Percentiles rank a stretch among this genome's conserved stretches.
phyloP scores from a whole-genome alignment of 2,329 filamentous ascomycete species.

The Botrytis tulipae region DNA sequence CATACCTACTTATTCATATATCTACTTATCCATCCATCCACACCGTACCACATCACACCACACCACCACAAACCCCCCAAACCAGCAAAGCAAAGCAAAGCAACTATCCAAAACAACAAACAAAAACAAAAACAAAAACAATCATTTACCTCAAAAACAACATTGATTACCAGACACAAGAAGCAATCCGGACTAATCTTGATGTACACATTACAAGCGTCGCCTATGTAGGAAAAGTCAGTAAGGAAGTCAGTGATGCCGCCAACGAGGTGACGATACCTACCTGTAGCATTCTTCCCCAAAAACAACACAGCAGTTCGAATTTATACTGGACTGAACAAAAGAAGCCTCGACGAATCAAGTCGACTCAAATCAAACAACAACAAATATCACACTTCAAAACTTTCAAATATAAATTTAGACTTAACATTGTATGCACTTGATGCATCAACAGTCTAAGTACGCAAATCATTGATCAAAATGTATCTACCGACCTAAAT shows the following conservation, averaged over 20 bases:
- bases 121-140: neutral
- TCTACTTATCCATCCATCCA: neutral
- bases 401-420: neutral
- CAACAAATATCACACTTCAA: neutral
- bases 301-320: neutral
- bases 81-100: too few relatives aligned
- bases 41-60: neutral
- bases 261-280: neutral
- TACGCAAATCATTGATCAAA: slow-evolving; percentile 17
- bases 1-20: neutral
- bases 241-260: neutral
- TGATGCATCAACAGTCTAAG: slow-evolving; percentile 9
- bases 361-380: too few relatives aligned
- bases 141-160: neutral
- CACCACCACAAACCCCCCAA: neutral
- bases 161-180: neutral
- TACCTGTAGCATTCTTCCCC: neutral
- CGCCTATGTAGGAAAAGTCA: neutral
- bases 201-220: neutral
- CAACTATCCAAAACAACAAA: neutral
- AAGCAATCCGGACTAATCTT: neutral
- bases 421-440: slow-evolving; percentile 19
- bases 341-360: neutral
- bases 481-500: slow-evolving; percentile 20
- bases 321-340: neutral